Conservation (phyloP, 2,329 filamentous ascomycete species). For the Parafenestella ontariensis region DNA sequence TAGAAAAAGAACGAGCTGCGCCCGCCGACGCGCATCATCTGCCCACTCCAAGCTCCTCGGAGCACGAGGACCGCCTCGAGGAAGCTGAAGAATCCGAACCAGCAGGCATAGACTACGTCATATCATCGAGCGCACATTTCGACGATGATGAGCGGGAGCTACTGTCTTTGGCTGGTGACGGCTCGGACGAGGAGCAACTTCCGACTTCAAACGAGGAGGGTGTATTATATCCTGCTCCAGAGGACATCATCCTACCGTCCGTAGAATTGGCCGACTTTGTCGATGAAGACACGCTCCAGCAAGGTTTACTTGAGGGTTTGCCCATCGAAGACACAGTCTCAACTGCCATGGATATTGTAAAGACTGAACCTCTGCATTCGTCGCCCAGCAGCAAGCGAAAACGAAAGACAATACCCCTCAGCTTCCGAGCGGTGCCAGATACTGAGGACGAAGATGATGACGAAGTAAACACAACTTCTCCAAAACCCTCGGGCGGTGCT, state of each 20-base stretch:
- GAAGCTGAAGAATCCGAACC: not conserved
- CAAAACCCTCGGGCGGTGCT: not conserved
- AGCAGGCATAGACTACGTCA: not conserved
- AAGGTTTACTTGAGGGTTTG: slow-evolving; percentile 13
- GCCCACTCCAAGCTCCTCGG: slow-evolving; percentile 39
- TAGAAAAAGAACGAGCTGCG: not conserved
- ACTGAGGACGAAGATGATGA: slow-evolving; percentile 1
- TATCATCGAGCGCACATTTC: slow-evolving; percentile 29
- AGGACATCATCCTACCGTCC: slow-evolving; percentile 32
- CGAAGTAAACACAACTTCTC: not conserved
- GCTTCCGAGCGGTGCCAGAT: slow-evolving; percentile 2
- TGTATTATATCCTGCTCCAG: slow-evolving; percentile 3
- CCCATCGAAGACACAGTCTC: slow-evolving; percentile 2
- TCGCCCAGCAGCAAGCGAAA: slow-evolving; percentile 2
- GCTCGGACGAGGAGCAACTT: slow-evolving; percentile 12
- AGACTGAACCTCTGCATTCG: slow-evolving; percentile 4
- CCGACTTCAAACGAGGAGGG: slow-evolving; percentile 4
- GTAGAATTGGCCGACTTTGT: slow-evolving; percentile 26
- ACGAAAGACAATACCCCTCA: not conserved
- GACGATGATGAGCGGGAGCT: slow-evolving; percentile 39
- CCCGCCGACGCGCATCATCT: slow-evolving; percentile 25
- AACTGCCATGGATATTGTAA: slow-evolving; percentile 5
- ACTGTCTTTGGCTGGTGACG: slow-evolving; percentile 30
- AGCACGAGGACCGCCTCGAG: slow-evolving; percentile 15
- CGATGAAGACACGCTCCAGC: slow-evolving; percentile 23